Evolutionary conservation across 768 basidiomycete genomes (phyloP).

Genomic region (Rubroboletus pulcherrimus): DNA sequence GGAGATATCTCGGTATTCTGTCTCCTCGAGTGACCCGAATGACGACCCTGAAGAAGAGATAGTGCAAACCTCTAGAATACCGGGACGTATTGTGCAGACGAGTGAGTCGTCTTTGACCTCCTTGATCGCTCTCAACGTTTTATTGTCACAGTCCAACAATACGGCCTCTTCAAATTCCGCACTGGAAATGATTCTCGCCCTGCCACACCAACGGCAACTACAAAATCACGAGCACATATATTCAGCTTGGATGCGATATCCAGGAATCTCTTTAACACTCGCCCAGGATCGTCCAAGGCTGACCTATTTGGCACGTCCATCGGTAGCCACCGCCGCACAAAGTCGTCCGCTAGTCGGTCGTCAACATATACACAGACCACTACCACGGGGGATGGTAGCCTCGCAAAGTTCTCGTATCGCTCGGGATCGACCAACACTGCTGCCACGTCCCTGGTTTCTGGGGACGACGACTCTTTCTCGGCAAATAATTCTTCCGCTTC

Average conservation of each 20-base stretch:
- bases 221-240: conserved; percentile 74
- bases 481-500: conserved; percentile 44
- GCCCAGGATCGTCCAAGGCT: conserved; percentile 62
- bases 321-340: conserved; percentile 55
- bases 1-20: conserved; percentile 74
- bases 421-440: conserved; percentile 63
- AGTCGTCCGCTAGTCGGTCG: conserved; percentile 68
- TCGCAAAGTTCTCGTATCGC: conserved; percentile 69
- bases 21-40: conserved; percentile 67
- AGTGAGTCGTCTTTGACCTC: conserved; percentile 47
- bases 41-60: conserved; percentile 82
- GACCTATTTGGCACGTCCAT: conserved; percentile 77
- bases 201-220: conserved; percentile 75
- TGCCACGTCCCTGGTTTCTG: conserved; percentile 56
- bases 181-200: conserved; percentile 77
- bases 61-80: conserved; percentile 71
- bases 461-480: conserved; percentile 59
- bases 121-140: background rate
- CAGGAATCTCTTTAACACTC: conserved; percentile 76
- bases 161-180: conserved; percentile 83
- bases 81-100: conserved; percentile 72
- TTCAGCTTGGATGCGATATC: conserved; percentile 90
- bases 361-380: conserved; percentile 72
- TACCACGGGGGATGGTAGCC: conserved; percentile 60
- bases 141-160: conserved; percentile 66